These are phyloP conservation scores for Mucor piriformis DNA, from an alignment of 371 early-diverging fungal species.

Conservation along the genomic window DNA sequence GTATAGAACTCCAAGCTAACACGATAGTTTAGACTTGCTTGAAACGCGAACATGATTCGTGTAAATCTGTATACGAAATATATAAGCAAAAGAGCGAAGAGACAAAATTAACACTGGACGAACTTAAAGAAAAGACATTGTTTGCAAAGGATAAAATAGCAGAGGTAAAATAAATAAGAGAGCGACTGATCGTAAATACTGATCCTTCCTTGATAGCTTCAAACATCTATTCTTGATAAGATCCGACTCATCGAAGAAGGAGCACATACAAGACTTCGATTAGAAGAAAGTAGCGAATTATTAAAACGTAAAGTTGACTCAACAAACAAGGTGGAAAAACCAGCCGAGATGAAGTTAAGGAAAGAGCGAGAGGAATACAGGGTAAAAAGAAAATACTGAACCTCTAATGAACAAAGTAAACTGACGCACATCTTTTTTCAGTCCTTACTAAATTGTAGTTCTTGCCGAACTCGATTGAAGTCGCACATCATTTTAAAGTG, in stretches of 20 bases:
- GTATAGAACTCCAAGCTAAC: too few species aligned
- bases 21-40: conserved; percentile 29
- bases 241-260: conserved; percentile 63
- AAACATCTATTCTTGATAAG: conserved; percentile 59
- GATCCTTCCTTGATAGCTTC: conserved; percentile 38
- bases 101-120: conserved; percentile 50
- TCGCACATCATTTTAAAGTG: conserved; percentile 81
- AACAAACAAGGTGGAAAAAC: conserved; percentile 39
- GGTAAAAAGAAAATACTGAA: too few species aligned
- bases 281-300: conserved; percentile 60
- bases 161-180: conserved; percentile 11
- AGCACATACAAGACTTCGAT: conserved; percentile 49
- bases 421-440: too few species aligned
- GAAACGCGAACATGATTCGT: conserved; percentile 29
- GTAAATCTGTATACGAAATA: conserved; percentile 51
- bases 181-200: not conserved
- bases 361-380: conserved; percentile 46
- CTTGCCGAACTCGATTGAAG: conserved; percentile 86
- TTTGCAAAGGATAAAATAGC: conserved; percentile 26
- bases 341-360: conserved; percentile 36
- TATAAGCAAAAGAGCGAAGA: conserved; percentile 52
- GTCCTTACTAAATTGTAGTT: conserved; percentile 85
- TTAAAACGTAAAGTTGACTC: conserved; percentile 52
- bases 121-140: conserved; percentile 40
- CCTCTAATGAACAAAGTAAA: too few species aligned